Percentiles rank a stretch among this genome's conserved stretches.
These are phyloP conservation scores for Suillus decipiens DNA, from an alignment of 768 basidiomycete species.

Conservation along the genomic window DNA sequence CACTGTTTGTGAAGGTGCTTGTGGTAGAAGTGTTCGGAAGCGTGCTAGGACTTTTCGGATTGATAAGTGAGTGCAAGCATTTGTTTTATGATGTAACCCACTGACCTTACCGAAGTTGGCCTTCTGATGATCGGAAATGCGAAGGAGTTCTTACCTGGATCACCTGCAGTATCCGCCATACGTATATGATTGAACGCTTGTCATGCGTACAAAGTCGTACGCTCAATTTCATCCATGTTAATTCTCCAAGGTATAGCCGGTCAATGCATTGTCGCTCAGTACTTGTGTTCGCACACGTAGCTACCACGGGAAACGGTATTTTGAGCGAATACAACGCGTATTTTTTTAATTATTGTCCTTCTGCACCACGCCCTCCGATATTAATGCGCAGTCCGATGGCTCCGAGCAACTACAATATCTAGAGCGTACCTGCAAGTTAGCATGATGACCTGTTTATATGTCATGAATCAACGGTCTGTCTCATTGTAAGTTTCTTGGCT, in stretches of 20 bases:
- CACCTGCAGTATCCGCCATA: conserved; percentile 23
- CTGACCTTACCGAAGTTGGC: conserved; percentile 55
- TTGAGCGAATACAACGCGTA: neutral
- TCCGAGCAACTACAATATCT: neutral
- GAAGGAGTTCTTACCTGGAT: conserved; percentile 50
- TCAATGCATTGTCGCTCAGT: neutral
- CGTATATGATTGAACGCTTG: conserved; percentile 1
- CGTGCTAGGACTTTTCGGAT: conserved; percentile 89
- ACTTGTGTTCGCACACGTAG: neutral
- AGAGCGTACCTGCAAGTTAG: neutral
- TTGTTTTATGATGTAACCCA: neutral
- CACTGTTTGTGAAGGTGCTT: conserved; percentile 93
- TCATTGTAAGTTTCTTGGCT: too few species aligned
- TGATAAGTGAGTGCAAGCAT: conserved; percentile 68
- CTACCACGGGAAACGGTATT: neutral
- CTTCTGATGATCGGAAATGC: conserved; percentile 75
- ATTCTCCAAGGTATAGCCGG: neutral
- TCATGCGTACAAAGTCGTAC: neutral
- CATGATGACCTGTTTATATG: too few species aligned
- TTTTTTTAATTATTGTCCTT: neutral
- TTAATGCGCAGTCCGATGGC: neutral
- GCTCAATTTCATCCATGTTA: neutral
- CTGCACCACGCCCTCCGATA: neutral
- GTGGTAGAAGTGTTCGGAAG: conserved; percentile 94
- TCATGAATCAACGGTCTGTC: too few species aligned